phyloP scores from a whole-genome alignment of 306 rosid species.

The Castanopsis chinensis region DNA sequence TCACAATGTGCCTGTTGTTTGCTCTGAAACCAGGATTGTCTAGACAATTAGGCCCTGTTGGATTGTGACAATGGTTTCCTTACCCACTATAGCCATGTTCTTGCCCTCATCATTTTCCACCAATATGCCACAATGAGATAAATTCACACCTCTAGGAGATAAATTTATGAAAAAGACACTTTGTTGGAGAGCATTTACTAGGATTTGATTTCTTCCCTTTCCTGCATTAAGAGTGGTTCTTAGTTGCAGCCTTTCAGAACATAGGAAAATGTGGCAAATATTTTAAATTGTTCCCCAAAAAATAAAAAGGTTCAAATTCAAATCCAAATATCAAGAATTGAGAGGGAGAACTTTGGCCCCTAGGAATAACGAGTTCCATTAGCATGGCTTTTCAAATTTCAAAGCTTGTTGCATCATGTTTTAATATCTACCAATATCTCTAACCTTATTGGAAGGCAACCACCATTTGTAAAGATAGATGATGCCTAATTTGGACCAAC shows the following conservation, averaged over 20 bases:
- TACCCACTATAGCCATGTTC: constrained; percentile 40
- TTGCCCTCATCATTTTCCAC: constrained; percentile 33
- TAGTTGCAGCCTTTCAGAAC: background rate
- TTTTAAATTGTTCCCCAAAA: background rate
- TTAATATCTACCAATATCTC: constrained; percentile 16
- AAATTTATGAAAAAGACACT: constrained; percentile 26
- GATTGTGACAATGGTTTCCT: constrained; percentile 8
- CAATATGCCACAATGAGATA: constrained; percentile 28
- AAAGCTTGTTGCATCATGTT: background rate
- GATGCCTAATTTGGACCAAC: constrained; percentile 3
- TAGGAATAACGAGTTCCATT: background rate
- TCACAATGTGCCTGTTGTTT: constrained; percentile 31
- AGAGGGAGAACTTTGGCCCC: background rate
- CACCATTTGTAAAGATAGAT: constrained; percentile 10
- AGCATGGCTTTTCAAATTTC: background rate
- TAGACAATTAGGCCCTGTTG: constrained; percentile 18
- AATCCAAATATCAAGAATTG: constrained; percentile 8
- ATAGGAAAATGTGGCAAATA: constrained; percentile 11
- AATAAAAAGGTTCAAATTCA: background rate
- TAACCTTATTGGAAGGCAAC: constrained; percentile 11
- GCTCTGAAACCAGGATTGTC: constrained; percentile 22
- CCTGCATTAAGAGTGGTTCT: background rate
- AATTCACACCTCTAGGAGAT: constrained; percentile 14
- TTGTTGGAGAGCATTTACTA: constrained; percentile 20
- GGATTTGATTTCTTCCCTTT: constrained; percentile 13